phyloP scores from a whole-genome alignment of 2,329 filamentous ascomycete species.

The Penicillium palitans region DNA sequence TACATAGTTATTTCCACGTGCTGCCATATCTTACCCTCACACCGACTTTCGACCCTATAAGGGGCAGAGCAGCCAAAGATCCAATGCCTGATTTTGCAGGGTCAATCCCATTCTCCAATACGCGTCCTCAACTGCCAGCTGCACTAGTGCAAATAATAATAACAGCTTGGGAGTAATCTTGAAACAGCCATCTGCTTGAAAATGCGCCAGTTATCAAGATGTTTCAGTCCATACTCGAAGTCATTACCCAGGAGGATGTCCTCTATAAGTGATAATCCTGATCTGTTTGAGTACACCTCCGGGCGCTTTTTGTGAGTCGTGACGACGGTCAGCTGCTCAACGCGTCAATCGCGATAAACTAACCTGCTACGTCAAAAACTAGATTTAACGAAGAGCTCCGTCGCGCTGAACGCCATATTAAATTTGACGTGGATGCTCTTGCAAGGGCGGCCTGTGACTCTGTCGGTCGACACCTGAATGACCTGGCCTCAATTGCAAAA shows the following conservation, averaged over 20 bases:
- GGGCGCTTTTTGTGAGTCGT: slow-evolving; percentile 11
- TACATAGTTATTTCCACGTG: too few relatives aligned
- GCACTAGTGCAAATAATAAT: not conserved
- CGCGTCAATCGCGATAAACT: not conserved
- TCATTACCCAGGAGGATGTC: not conserved
- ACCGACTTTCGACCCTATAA: too few relatives aligned
- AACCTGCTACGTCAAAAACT: not conserved
- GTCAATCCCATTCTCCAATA: too few relatives aligned
- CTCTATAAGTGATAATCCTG: not conserved
- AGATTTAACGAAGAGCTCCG: slow-evolving; percentile 18
- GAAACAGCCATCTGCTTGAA: not conserved
- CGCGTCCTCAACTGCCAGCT: too few relatives aligned
- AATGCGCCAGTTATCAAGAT: slow-evolving; percentile 1
- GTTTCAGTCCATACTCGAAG: not conserved
- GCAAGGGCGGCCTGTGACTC: slow-evolving; percentile 7
- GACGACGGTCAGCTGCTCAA: not conserved
- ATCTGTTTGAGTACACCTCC: slow-evolving; percentile 11
- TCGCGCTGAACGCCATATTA: slow-evolving; percentile 10
- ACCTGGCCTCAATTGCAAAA: slow-evolving; percentile 26
- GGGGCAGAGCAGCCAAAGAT: too few relatives aligned
- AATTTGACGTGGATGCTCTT: slow-evolving; percentile 13
- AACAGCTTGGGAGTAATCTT: not conserved
- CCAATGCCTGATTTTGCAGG: too few relatives aligned
- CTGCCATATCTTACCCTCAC: too few relatives aligned
- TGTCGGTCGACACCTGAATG: slow-evolving; percentile 2